Base-by-base conservation (phyloP, 179 eudicot species). In the Vitellaria paradoxa region DNA sequence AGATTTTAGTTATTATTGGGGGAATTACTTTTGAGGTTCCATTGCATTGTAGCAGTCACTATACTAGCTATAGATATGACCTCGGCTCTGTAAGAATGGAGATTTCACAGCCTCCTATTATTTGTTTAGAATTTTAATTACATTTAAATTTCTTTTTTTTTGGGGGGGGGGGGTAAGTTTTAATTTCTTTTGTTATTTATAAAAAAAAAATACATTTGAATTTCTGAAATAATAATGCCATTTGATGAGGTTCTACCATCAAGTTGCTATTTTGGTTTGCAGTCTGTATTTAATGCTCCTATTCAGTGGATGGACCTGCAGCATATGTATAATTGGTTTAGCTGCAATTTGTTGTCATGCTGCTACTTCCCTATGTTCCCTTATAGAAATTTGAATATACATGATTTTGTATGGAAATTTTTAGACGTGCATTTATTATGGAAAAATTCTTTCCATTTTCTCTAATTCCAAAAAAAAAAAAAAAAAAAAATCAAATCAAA, bases 251-350 rank as follows among this genome's bases (percentile, higher is more conserved):
- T 49, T 47, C 46, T 63, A 74, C 4, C 15, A 24, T 14, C 9
- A 11, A 17, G 71, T 14, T 69, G 59, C 59, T 69, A 46, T 68
- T n/a, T 68, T 69, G 59, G 59, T 69, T 68, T 69, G 40, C 21
- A 21, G 73, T 26, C 46, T 67, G 37, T 30, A 46, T 45, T 45
- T 45, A 68, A 9, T 68, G 52, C 55, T 7, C 12, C 46, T 17
- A 17, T 66, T 9, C 11, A 7, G 18, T 17, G 4, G 45, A 45
- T 66, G 40, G 70, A 50, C 55, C 55, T 50, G 55, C 12, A 50
- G 9, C 12, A 50, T 50, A 50, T 8, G 55, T 50, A 7, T 1
- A 7, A 50, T 1, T 50, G 55, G 9, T 7, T 50, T 50, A 50
- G 1, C 55, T 50, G 55, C 55, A 50, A 12, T 4, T 50, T 50